Conservation (phyloP, 2,329 filamentous ascomycete species). For the Calcarisporium arbuscula region DNA sequence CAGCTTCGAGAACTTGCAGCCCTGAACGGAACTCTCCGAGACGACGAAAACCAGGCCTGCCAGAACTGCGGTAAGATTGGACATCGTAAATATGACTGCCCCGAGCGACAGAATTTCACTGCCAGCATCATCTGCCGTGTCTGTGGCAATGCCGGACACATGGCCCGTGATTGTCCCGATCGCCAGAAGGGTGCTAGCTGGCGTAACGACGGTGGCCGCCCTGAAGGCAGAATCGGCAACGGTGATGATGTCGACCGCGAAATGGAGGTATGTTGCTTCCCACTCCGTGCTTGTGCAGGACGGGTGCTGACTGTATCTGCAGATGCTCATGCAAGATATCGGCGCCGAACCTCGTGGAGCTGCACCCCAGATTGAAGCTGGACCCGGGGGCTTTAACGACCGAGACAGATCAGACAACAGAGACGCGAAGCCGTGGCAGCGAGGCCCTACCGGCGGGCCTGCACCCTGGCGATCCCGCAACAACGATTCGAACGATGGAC, state of each 20-base stretch:
- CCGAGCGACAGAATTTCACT: constrained; percentile 96
- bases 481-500: constrained; percentile 44
- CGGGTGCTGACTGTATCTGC: constrained; percentile 35
- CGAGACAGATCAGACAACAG: constrained; percentile 34
- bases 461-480: constrained; percentile 68
- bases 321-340: constrained; percentile 98
- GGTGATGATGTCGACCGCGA: constrained; percentile 88
- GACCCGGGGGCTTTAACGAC: constrained; percentile 54
- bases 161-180: constrained; percentile 97
- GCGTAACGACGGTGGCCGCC: constrained; percentile 65
- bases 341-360: constrained; percentile 64
- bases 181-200: constrained; percentile 84
- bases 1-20: constrained; percentile 96
- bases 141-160: constrained; percentile 95
- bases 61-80: constrained; percentile 99
- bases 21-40: constrained; percentile 96
- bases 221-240: constrained; percentile 62
- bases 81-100: constrained; percentile 97
- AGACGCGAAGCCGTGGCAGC: constrained; percentile 80
- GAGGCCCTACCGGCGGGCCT: constrained; percentile 74
- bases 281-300: too few relatives aligned
- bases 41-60: constrained; percentile 98
- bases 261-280: constrained; percentile 68
- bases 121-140: constrained; percentile 98
- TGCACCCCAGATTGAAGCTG: constrained; percentile 80